Evolutionary conservation across 106 monocot species (phyloP).

Genomic region (Apostasia shenzhenica): DNA sequence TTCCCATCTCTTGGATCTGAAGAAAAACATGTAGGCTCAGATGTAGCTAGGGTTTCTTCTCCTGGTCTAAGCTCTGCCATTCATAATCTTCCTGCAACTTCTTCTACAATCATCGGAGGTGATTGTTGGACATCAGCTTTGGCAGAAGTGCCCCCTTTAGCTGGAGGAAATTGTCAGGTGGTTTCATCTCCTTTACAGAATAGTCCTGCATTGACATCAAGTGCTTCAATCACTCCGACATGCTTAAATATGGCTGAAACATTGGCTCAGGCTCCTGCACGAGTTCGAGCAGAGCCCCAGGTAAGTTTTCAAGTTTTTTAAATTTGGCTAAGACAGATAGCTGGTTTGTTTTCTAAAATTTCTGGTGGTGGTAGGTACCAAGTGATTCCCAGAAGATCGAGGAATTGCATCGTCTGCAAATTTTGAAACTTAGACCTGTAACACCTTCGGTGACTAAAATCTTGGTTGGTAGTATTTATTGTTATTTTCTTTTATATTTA

Average conservation of each 20-base stretch:
- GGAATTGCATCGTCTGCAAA: conserved; percentile 21
- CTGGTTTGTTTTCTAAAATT: not conserved
- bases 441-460: conserved; percentile 27
- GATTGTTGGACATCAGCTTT: conserved; percentile 65
- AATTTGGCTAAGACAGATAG: not conserved
- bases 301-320: conserved; percentile 16
- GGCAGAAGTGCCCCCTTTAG: conserved; percentile 44
- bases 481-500: too few relatives aligned
- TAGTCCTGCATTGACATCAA: conserved; percentile 10
- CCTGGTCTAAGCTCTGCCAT: conserved; percentile 34
- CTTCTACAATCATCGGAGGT: conserved; percentile 29
- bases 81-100: conserved; percentile 28
- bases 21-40: conserved; percentile 33
- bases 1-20: conserved; percentile 79
- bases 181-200: conserved; percentile 15
- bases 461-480: conserved; percentile 4
- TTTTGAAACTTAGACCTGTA: conserved; percentile 24
- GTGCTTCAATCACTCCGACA: conserved; percentile 10
- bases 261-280: conserved; percentile 41
- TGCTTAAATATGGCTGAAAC: conserved; percentile 75
- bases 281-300: conserved; percentile 33
- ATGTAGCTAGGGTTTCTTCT: conserved; percentile 36
- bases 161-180: conserved; percentile 16
- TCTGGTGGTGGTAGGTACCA: conserved; percentile 8
- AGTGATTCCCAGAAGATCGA: conserved; percentile 23